These are phyloP conservation scores for Chrysoporthe cubensis DNA, from an alignment of 2,329 filamentous ascomycete genomes.

Conservation along the genomic window DNA sequence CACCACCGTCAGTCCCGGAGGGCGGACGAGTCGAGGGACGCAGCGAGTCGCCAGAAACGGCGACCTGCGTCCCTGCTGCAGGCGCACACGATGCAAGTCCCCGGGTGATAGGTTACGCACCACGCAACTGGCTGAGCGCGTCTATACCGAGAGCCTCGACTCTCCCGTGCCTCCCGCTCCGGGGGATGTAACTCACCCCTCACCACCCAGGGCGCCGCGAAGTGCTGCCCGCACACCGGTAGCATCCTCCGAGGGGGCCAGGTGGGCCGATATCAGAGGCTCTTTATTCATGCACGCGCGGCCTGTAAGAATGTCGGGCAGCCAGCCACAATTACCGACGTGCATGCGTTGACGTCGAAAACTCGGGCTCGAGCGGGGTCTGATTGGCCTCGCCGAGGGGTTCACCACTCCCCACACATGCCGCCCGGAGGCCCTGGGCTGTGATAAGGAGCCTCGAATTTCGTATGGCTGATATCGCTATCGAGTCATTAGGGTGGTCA, in stretches of 20 bases:
- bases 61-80: not conserved
- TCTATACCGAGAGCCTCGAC: not conserved
- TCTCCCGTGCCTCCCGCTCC: not conserved
- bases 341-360: constrained; percentile 15
- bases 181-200: constrained; percentile 8
- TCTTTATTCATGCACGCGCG: not conserved
- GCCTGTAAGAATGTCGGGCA: constrained; percentile 2
- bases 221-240: no score
- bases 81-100: not conserved
- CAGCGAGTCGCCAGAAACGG: not conserved
- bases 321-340: constrained; percentile 14
- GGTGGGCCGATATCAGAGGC: constrained; percentile 5
- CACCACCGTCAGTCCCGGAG: not conserved
- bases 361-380: not conserved
- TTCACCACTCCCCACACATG: not conserved
- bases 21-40: not conserved
- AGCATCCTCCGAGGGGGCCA: not conserved
- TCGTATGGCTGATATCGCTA: not conserved
- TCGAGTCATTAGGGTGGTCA: not conserved
- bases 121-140: not conserved
- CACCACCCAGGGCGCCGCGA: not conserved
- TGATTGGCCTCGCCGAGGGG: constrained; percentile 1
- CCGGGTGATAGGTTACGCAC: not conserved
- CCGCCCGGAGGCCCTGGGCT: not conserved
- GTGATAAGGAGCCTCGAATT: not conserved